Conservation (phyloP, 805 yeast genomes). For the Yarrowia keelungensis region DNA sequence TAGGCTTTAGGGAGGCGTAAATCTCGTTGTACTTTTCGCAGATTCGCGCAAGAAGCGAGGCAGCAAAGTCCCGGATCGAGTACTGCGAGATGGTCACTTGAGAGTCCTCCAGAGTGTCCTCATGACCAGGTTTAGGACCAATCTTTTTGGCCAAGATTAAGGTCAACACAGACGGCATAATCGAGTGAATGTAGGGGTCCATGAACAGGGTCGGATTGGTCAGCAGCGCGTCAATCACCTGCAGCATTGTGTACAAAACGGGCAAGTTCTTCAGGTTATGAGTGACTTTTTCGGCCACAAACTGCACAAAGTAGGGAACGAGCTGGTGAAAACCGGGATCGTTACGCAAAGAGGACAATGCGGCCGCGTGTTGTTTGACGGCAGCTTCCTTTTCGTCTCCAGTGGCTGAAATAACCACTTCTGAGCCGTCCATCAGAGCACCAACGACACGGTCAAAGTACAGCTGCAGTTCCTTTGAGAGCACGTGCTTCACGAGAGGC, state of each 20-base stretch:
- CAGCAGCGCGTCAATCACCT: conserved; percentile 82
- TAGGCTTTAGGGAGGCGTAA: conserved; percentile 86
- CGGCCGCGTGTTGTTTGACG: conserved; percentile 49
- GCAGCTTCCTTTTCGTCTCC: conserved; percentile 15
- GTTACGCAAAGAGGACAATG: conserved; percentile 79
- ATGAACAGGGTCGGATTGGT: conserved; percentile 84
- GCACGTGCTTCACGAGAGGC: conserved; percentile 92
- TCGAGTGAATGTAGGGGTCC: conserved; percentile 94
- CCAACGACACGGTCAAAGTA: conserved; percentile 90
- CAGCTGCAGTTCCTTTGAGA: conserved; percentile 90
- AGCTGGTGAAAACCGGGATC: conserved; percentile 97
- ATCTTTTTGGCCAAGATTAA: conserved; percentile 84
- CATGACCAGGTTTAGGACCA: conserved; percentile 58
- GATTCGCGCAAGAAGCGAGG: conserved; percentile 80
- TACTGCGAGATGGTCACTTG: conserved; percentile 35
- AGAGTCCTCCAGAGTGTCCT: conserved; percentile 4
- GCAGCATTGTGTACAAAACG: conserved; percentile 81
- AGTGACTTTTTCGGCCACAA: conserved; percentile 93
- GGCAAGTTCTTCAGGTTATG: conserved; percentile 78
- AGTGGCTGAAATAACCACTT: conserved; percentile 41
- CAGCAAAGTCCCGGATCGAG: conserved; percentile 88
- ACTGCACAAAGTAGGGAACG: conserved; percentile 95
- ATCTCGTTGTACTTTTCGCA: conserved; percentile 80
- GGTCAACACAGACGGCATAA: conserved; percentile 96
- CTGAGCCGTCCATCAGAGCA: conserved; percentile 60